These are phyloP conservation scores for Aspergillus puulaauensis DNA, from an alignment of 2,329 filamentous ascomycete species.

Conservation along the genomic window DNA sequence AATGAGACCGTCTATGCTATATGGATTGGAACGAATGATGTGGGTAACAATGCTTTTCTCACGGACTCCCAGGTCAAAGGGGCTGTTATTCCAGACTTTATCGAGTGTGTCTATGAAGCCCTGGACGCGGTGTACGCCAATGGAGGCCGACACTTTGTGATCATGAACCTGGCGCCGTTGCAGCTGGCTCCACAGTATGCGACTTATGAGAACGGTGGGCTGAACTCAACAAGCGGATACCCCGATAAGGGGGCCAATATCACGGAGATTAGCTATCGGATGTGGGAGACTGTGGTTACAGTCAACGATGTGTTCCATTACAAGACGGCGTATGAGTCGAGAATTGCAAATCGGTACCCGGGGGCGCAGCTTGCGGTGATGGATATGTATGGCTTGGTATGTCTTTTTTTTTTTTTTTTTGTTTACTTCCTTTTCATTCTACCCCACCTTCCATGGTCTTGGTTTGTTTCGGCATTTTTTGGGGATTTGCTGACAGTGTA, in stretches of 20 bases:
- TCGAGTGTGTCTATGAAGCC: slow-evolving; percentile 65
- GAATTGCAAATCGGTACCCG: slow-evolving; percentile 45
- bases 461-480: neutral
- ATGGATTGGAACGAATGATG: slow-evolving; percentile 81
- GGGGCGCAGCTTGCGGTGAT: slow-evolving; percentile 65
- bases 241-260: slow-evolving; percentile 49
- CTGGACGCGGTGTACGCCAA: slow-evolving; percentile 64
- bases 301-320: slow-evolving; percentile 55
- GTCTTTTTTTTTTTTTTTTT: slow-evolving; percentile 11
- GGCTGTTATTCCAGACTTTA: slow-evolving; percentile 63
- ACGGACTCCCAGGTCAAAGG: slow-evolving; percentile 61
- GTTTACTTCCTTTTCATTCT: neutral
- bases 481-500: slow-evolving; percentile 2
- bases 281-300: slow-evolving; percentile 52
- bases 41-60: slow-evolving; percentile 66
- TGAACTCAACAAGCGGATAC: slow-evolving; percentile 48
- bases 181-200: slow-evolving; percentile 69
- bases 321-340: slow-evolving; percentile 49
- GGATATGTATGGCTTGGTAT: slow-evolving; percentile 62
- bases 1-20: slow-evolving; percentile 70
- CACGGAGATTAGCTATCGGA: slow-evolving; percentile 51
- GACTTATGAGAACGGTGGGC: slow-evolving; percentile 45
- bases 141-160: slow-evolving; percentile 69
- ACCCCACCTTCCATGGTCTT: neutral
- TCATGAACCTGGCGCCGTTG: slow-evolving; percentile 69